Percentiles rank a stretch among this genome's conserved stretches.
These are phyloP conservation scores for Yamadazyma sp. DNA, from an alignment of 1,139 yeast species.

Conservation along the genomic window DNA sequence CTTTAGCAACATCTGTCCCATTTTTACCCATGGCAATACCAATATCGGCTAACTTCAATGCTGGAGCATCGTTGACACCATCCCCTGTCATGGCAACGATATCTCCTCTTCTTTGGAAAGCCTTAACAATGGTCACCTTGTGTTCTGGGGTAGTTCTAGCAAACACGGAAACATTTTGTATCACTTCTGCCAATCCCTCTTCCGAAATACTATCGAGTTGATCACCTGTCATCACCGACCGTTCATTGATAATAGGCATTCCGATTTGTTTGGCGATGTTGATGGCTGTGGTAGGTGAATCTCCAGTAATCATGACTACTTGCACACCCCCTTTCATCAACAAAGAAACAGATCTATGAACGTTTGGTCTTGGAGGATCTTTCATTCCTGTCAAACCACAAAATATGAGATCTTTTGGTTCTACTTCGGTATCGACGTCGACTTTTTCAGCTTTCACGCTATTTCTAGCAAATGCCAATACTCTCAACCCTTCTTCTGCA, in stretches of 20 bases:
- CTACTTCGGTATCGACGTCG: conserved; percentile 21
- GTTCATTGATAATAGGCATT: conserved; percentile 70
- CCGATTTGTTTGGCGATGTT: conserved; percentile 92
- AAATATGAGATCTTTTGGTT: conserved; percentile 63
- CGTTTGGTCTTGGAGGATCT: conserved; percentile 93
- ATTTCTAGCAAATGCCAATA: conserved; percentile 73
- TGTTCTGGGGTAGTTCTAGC: conserved; percentile 98
- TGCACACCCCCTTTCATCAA: conserved; percentile 91
- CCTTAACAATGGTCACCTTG: conserved; percentile 87
- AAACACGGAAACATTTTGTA: conserved; percentile 82
- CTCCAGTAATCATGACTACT: conserved; percentile 97
- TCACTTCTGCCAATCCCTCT: conserved; percentile 67
- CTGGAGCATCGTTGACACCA: conserved; percentile 99
- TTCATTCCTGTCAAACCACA: conserved; percentile 92
- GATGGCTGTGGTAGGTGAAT: conserved; percentile 87
- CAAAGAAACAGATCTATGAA: conserved; percentile 65
- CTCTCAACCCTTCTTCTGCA: conserved; percentile 85
- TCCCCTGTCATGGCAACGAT: conserved; percentile 99
- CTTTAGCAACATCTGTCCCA: conserved; percentile 98
- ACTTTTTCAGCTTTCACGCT: conserved; percentile 25
- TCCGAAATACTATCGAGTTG: conserved; percentile 71
- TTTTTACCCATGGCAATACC: conserved; percentile 97
- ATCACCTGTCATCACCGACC: conserved; percentile 80
- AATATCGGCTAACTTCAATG: conserved; percentile 92
- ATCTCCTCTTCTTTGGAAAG: conserved; percentile 89